Base-by-base conservation (phyloP, 331 rosid species). In the Telfairia occidentalis region DNA sequence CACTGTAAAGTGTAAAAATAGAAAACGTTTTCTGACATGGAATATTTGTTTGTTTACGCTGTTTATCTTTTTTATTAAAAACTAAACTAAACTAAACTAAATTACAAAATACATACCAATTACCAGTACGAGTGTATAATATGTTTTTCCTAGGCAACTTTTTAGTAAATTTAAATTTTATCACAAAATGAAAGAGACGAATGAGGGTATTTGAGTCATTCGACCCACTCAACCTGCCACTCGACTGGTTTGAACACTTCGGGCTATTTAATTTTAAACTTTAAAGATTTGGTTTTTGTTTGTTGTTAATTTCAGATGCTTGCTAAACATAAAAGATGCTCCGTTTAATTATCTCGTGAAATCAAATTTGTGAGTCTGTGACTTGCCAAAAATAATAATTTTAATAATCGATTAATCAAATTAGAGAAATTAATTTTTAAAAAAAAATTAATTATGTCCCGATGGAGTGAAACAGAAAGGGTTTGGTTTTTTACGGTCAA, bases 11-110 rank as follows among this genome's bases (percentile, higher is more conserved):
- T 7, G 73, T 67, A 67, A 40, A 21, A 38, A 1, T 69, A 9
- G 72, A 65, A 63, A 37, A 65, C 72, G 29, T 65, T 12, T 35
- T n/a, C 74, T 69, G 74, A 69, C 74, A 26, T 69, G 26, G 74
- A 65, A 38, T 45, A 69, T 43, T 26, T 69, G 74, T 45, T 69
- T 43, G 19, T n/a, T 63, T 35, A 34, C 5, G 2, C 5, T n/a
- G 7, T 30, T 30, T 19, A 21, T 9, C 6, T 38, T 21, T 26
- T n/a, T n/a, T n/a, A n/a, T n/a, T n/a, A n/a, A n/a, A 8, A 12
- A 46, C 13, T 19, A 38, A 61, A 34, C 5, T 1, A 65, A 65
- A n/a, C 4, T 26, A 0, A 63, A 63, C 3, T 19, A 65, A 16
- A 19, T 19, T 65, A 65, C 46, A 53, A 53, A 40, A 18, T 19